Evolutionary conservation across 495 filamentous ascomycete species (phyloP), one percentile per base, ranked within the genome.

Genomic region (Aspergillus ostianus): DNA sequence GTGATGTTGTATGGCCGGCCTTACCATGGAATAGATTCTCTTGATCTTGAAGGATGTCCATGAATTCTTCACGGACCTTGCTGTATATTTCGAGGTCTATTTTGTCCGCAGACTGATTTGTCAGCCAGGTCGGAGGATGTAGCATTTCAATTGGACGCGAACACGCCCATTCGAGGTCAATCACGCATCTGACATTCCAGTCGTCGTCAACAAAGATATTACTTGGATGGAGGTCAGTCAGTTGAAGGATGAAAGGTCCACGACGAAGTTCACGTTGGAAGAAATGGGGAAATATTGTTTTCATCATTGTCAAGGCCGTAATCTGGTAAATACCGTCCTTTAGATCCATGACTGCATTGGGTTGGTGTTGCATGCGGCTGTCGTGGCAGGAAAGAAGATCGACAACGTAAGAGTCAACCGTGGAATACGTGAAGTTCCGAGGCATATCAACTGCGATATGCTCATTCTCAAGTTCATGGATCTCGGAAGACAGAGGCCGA

Each of bases 121-220:
- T n/a, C n/a, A n/a, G n/a, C n/a, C n/a, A n/a, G n/a, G n/a, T n/a
- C n/a, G n/a, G n/a, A n/a, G n/a, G n/a, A n/a, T n/a, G n/a, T n/a
- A n/a, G n/a, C n/a, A 30, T 30, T 30, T 8, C 29, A 30, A 30
- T 30, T 8, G 29, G 4, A 30, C 29, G 29, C n/a, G 69, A 64
- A 57, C 69, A 74, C 12, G 70, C 71, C 70, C 66, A 74, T 59
- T 74, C 70, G 27, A 67, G 63, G 29, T 74, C 70, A 0, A 74
- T 56, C 12, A 74, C 53, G 44, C 51, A 71, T 32, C 56, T 73
- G 51, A 75, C 70, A 59, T 74, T 52, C 69, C 62, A 71, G 26
- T 76, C 18, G 19, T 62, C 50, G 53, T 76, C 71, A n/a, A 75
- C 70, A 53, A 72, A 70, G 29, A 72, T 72, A 56, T 76, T 74